These are phyloP conservation scores for Candolleomyces eurysporus DNA, from an alignment of 768 basidiomycete genomes.

Conservation along the genomic window DNA sequence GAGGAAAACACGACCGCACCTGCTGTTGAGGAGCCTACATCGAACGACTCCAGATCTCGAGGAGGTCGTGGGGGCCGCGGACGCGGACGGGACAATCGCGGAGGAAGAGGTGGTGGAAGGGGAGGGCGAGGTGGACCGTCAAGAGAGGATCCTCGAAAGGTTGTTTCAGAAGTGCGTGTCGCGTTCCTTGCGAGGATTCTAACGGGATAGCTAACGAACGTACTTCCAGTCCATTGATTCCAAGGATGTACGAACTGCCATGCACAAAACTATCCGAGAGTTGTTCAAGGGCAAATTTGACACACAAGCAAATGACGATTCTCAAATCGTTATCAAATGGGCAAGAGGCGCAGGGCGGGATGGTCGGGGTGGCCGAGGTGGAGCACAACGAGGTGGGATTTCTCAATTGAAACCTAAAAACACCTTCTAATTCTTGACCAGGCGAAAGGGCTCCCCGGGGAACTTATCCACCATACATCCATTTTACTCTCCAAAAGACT, in stretches of 20 bases:
- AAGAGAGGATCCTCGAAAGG: conserved; percentile 62
- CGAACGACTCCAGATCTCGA: conserved; percentile 4
- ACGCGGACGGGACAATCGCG: conserved; percentile 41
- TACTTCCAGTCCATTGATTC: conserved; percentile 70
- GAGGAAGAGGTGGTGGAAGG: conserved; percentile 46
- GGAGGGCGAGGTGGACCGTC: conserved; percentile 38
- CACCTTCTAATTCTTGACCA: not conserved
- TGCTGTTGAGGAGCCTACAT: conserved; percentile 7
- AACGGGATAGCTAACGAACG: conserved; percentile 5
- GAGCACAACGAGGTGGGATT: conserved; percentile 33
- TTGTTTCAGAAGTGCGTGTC: conserved; percentile 75
- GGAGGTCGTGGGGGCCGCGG: conserved; percentile 27
- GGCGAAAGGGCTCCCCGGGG: conserved; percentile 53
- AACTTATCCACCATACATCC: conserved; percentile 83
- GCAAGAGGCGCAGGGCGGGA: conserved; percentile 42
- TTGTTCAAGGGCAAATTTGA: conserved; percentile 84
- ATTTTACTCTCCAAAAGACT: conserved; percentile 95
- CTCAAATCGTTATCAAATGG: conserved; percentile 85
- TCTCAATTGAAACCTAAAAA: not conserved
- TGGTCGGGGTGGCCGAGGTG: conserved; percentile 46
- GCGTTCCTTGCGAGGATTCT: conserved; percentile 9
- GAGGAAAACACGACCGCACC: not conserved
- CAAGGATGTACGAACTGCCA: conserved; percentile 75
- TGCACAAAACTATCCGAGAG: conserved; percentile 80
- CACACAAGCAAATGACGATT: conserved; percentile 78